Percentiles rank a stretch among this genome's conserved stretches.
These are phyloP conservation scores for Kwoniella sp. DNA, from an alignment of 768 basidiomycete species.

Conservation along the genomic window DNA sequence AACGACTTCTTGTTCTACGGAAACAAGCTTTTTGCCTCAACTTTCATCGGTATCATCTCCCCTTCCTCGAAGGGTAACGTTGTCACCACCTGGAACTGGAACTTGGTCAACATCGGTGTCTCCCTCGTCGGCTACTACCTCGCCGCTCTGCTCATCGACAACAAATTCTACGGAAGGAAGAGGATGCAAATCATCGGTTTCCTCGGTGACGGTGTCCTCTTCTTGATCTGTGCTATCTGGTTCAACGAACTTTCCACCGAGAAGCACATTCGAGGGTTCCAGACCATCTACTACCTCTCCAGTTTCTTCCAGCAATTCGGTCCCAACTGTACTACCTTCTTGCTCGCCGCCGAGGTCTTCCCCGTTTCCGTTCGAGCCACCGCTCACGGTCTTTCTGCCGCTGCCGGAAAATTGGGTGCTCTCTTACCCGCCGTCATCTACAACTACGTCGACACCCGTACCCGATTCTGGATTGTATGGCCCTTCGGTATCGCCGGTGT, in stretches of 20 bases:
- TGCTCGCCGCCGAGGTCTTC: constrained; percentile 59
- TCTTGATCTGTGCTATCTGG: constrained; percentile 52
- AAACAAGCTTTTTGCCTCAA: constrained; percentile 57
- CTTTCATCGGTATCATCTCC: constrained; percentile 58
- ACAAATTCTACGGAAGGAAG: constrained; percentile 57
- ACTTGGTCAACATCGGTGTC: constrained; percentile 58
- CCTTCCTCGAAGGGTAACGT: constrained; percentile 53
- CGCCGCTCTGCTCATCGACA: constrained; percentile 57
- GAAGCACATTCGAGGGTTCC: constrained; percentile 56
- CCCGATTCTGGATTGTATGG: constrained; percentile 57
- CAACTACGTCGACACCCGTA: constrained; percentile 54
- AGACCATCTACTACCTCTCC: constrained; percentile 57
- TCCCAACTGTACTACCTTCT: constrained; percentile 56
- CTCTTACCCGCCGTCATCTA: constrained; percentile 57
- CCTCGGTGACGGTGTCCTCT: constrained; percentile 53
- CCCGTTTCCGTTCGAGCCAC: constrained; percentile 58
- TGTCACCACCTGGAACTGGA: constrained; percentile 58
- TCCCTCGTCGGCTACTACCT: constrained; percentile 58
- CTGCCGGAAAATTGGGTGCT: constrained; percentile 58
- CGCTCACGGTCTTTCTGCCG: constrained; percentile 57
- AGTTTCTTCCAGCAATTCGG: constrained; percentile 58
- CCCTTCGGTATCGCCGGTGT: constrained; percentile 57
- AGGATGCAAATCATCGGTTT: constrained; percentile 57
- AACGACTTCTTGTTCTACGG: constrained; percentile 58
- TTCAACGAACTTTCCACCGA: constrained; percentile 48